phyloP scores from a whole-genome alignment of 257 asterid species.

The Thymus quinquecostatus region DNA sequence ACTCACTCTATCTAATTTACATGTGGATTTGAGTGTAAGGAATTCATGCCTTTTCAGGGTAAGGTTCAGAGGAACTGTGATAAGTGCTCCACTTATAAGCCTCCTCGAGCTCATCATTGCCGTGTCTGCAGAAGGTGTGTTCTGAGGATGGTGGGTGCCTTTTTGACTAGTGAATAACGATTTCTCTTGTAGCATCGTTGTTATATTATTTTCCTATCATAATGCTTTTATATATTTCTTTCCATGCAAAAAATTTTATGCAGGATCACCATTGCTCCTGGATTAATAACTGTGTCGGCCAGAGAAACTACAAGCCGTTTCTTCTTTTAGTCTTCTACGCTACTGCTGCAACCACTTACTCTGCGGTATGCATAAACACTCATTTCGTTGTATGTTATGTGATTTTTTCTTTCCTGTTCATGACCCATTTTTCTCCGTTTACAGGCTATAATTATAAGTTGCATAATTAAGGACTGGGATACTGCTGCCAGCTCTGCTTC shows the following conservation, averaged over 20 bases:
- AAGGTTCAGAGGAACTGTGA: slow-evolving; percentile 52
- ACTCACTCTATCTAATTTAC: not conserved
- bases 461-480: slow-evolving; percentile 54
- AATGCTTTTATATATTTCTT: not conserved
- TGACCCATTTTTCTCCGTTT: slow-evolving; percentile 28
- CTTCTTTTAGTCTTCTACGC: slow-evolving; percentile 72
- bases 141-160: slow-evolving; percentile 83
- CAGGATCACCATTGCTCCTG: slow-evolving; percentile 97
- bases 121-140: slow-evolving; percentile 94
- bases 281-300: slow-evolving; percentile 97
- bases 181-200: slow-evolving; percentile 13
- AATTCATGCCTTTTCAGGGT: slow-evolving; percentile 45
- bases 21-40: slow-evolving; percentile 12
- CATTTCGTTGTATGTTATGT: slow-evolving; percentile 15
- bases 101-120: slow-evolving; percentile 96
- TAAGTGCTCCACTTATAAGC: slow-evolving; percentile 75
- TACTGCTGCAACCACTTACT: slow-evolving; percentile 61
- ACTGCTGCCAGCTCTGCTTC: slow-evolving; percentile 37
- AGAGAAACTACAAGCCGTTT: slow-evolving; percentile 76
- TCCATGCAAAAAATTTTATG: slow-evolving; percentile 7
- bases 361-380: slow-evolving; percentile 53
- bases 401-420: slow-evolving; percentile 15
- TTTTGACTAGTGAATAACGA: slow-evolving; percentile 5
- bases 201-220: not conserved
- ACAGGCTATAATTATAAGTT: slow-evolving; percentile 54